phyloP scores from a whole-genome alignment of 306 rosid genomes.

The Carpinus fangiana region DNA sequence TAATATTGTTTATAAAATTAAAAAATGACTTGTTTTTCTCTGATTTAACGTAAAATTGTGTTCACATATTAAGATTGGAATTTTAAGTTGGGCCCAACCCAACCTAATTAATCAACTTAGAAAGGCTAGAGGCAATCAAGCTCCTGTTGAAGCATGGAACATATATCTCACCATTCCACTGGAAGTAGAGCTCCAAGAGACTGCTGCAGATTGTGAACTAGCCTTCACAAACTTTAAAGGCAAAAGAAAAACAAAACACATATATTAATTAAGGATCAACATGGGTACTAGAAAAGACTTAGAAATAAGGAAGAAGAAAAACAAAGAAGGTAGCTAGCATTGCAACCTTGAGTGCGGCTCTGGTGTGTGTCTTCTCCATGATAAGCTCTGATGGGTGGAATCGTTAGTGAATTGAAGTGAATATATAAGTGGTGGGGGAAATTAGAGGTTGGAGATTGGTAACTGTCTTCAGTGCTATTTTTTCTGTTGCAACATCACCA shows the following conservation, averaged over 20 bases:
- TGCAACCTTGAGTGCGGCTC: constrained; percentile 64
- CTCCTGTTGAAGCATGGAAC: neutral
- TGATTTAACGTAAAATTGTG: neutral
- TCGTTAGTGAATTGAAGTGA: constrained; percentile 24
- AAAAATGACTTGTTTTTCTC: no score
- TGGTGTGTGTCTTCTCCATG: constrained; percentile 68
- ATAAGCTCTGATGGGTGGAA: constrained; percentile 26
- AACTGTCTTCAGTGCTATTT: constrained; percentile 36
- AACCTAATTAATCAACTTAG: no score
- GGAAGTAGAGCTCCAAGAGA: constrained; percentile 62
- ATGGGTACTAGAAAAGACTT: constrained; percentile 17
- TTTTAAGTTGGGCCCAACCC: no score
- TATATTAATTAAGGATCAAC: constrained; percentile 30
- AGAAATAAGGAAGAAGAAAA: neutral
- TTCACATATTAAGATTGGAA: no score
- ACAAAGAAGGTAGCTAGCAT: neutral
- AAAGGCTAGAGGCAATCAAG: neutral
- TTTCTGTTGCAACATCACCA: constrained; percentile 88
- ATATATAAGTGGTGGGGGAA: constrained; percentile 36
- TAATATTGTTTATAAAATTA: no score
- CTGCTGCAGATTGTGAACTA: constrained; percentile 57
- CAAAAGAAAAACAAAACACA: constrained; percentile 12
- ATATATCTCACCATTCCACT: constrained; percentile 68
- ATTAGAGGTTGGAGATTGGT: constrained; percentile 68
- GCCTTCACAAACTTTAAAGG: constrained; percentile 53